Base-by-base conservation (phyloP, 2,329 filamentous ascomycete genomes). In the Purpureocillium takamizusanense region DNA sequence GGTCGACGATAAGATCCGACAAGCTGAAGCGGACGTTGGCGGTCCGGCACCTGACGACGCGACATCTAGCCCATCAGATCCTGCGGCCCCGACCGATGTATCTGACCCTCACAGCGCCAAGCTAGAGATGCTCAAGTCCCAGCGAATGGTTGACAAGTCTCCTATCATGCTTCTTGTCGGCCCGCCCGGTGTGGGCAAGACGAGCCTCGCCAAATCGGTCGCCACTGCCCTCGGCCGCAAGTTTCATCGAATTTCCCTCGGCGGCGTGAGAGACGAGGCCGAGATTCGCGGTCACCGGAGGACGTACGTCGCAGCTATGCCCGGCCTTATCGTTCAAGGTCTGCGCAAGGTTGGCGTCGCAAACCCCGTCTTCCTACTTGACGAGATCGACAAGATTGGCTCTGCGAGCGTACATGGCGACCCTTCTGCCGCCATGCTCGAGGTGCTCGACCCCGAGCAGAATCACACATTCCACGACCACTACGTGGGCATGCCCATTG, bases 301-400 rank as follows among this genome's bases (percentile, higher is more conserved):
- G 50, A 98, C 92, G 1, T 98, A 98, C 55, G 92, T 98, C 42
- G 92, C 92, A 16, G 92, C 92, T n/a, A 95, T 98, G 90, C 92
- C 92, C 9, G 92, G 92, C 38, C 70, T 97, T 39, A 84, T 98
- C 42, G 89, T 97, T 23, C 89, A 88, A 57, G 92, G 90, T 0
- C 60, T 98, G 39, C 89, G 92, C 65, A 98, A 97, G 66, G 90
- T 94, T 25, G 90, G 89, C 34, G 90, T 97, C 15, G 79, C 87
- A 3, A 98, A 98, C 55, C 92, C 92, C 0, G 90, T 98, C 40
- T 86, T 98, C 64, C 66, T 98, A 33, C 78, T 98, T 11, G 92
- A 98, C 55, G 92, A 98, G 66, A 95, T 98, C 50, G 92, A 98
- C 70, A 98, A 98, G 70, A 76, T 98, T 44, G 88, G 89, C 46